Percentiles rank a stretch among this genome's conserved stretches.
Conservation (phyloP, 768 basidiomycete species). For the Hygrocybe punicea region DNA sequence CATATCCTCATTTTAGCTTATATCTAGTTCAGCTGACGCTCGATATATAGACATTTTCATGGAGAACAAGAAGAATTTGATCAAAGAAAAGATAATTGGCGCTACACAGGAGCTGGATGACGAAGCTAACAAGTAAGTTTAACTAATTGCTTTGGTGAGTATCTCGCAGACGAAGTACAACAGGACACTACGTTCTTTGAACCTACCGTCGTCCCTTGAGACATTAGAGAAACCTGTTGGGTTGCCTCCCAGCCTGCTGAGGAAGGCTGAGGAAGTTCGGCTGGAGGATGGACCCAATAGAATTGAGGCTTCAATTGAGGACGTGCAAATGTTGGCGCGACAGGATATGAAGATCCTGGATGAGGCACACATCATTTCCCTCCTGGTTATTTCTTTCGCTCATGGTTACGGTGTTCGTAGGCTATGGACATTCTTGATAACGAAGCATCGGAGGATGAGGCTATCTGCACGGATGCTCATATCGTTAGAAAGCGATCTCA, state of each 20-base stretch:
- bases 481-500: slow-evolving; percentile 64
- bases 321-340: slow-evolving; percentile 63
- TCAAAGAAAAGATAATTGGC: slow-evolving; percentile 64
- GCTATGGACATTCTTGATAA: slow-evolving; percentile 87
- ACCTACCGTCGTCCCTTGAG: slow-evolving; percentile 83
- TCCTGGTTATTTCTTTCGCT: background rate
- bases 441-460: slow-evolving; percentile 84
- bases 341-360: slow-evolving; percentile 63
- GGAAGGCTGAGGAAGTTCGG: slow-evolving; percentile 82
- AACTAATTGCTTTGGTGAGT: background rate
- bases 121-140: slow-evolving; percentile 54
- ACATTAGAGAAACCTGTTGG: slow-evolving; percentile 84
- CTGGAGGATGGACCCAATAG: slow-evolving; percentile 69
- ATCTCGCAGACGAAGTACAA: background rate
- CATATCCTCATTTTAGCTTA: background rate
- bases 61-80: slow-evolving; percentile 67
- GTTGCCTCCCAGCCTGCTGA: slow-evolving; percentile 81
- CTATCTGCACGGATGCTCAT: slow-evolving; percentile 49
- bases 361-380: slow-evolving; percentile 53
- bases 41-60: slow-evolving; percentile 72
- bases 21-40: background rate
- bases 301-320: slow-evolving; percentile 68
- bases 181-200: slow-evolving; percentile 66
- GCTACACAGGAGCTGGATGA: slow-evolving; percentile 62
- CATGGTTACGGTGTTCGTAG: slow-evolving; percentile 38